A percentile compares a stretch with the other conserved stretches of the same genome.
These are phyloP conservation scores for Candida koratica DNA, from an alignment of 805 yeast genomes.

Conservation along the genomic window DNA sequence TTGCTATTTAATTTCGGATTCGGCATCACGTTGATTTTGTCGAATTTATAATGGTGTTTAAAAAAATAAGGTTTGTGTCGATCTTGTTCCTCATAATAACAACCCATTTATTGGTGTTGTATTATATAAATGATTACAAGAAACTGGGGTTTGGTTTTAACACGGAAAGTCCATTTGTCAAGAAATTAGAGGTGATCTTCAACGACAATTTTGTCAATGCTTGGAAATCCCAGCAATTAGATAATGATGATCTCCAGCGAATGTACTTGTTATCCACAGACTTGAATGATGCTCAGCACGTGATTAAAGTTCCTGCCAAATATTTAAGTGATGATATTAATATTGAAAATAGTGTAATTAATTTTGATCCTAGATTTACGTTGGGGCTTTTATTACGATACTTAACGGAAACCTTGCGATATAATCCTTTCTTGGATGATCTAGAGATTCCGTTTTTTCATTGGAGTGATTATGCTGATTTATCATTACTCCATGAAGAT, in stretches of 20 bases:
- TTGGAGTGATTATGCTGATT: slow-evolving; percentile 32
- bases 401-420: slow-evolving; percentile 14
- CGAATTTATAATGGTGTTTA: slow-evolving; percentile 10
- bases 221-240: slow-evolving; percentile 7
- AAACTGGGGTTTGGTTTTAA: neutral
- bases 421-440: slow-evolving; percentile 6
- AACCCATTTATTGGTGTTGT: slow-evolving; percentile 15
- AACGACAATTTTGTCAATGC: slow-evolving; percentile 6
- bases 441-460: slow-evolving; percentile 23
- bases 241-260: slow-evolving; percentile 8
- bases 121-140: slow-evolving; percentile 10
- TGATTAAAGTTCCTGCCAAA: slow-evolving; percentile 15
- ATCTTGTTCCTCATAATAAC: slow-evolving; percentile 14
- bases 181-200: neutral
- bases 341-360: slow-evolving; percentile 11
- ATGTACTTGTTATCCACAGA: slow-evolving; percentile 13
- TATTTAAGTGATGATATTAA: slow-evolving; percentile 9
- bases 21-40: neutral
- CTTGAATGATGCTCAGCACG: slow-evolving; percentile 7
- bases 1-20: too few species aligned
- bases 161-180: slow-evolving; percentile 1
- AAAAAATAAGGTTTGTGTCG: slow-evolving; percentile 18
- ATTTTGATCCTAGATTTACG: slow-evolving; percentile 30
- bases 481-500: slow-evolving; percentile 20
- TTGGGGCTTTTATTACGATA: slow-evolving; percentile 20